A percentile compares a stretch with the other conserved stretches of the same genome.
Evolutionary conservation across 345 rosid species (phyloP).

Genomic region (Brassica cretica): DNA sequence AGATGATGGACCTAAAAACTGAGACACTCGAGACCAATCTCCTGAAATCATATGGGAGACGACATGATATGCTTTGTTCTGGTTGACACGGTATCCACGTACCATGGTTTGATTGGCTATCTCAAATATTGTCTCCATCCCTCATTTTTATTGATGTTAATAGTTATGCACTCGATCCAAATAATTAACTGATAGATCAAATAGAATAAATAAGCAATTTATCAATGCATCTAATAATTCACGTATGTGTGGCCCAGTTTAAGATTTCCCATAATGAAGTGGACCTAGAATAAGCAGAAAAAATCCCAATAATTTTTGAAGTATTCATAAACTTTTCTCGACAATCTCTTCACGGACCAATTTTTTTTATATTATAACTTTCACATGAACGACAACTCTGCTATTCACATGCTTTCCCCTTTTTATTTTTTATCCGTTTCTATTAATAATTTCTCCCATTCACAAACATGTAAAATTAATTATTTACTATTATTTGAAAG

Average conservation of each 20-base stretch:
- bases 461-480: not conserved
- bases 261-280: conserved; percentile 37
- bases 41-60: not conserved
- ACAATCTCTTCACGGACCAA: conserved; percentile 41
- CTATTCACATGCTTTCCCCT: conserved; percentile 37
- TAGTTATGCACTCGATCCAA: conserved; percentile 13
- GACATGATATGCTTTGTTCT: not conserved
- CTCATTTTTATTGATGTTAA: conserved; percentile 3
- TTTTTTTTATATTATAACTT: conserved; percentile 16
- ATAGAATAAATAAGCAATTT: conserved; percentile 6
- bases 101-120: not conserved
- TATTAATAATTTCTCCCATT: not conserved
- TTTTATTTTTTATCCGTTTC: conserved; percentile 30
- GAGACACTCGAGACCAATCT: not conserved
- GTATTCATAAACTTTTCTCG: conserved; percentile 33
- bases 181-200: not conserved
- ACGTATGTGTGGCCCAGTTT: conserved; percentile 22
- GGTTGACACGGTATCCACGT: not conserved
- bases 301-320: conserved; percentile 28
- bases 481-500: not conserved
- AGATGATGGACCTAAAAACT: not conserved
- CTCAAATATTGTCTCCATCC: not conserved
- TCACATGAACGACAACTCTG: conserved; percentile 44
- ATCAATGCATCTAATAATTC: not conserved
- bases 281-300: conserved; percentile 36